phyloP scores from a whole-genome alignment of 345 rosid genomes.

The Eucalyptus coolabah region DNA sequence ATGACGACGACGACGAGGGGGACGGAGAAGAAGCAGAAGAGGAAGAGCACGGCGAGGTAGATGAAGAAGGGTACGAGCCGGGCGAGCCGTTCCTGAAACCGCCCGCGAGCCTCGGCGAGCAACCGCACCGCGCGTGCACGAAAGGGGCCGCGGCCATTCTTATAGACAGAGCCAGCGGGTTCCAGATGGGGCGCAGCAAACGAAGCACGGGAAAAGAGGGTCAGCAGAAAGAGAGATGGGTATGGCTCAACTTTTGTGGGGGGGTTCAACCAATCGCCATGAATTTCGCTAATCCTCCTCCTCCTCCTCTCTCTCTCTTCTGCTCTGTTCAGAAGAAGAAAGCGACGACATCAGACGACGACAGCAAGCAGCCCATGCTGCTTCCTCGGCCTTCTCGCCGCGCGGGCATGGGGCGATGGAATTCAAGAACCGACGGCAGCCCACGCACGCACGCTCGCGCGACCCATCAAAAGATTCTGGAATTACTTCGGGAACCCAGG shows the following conservation, averaged over 20 bases:
- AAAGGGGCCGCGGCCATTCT: conserved; percentile 33
- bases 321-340: not conserved
- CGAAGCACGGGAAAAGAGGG: not conserved
- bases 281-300: not conserved
- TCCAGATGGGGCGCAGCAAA: not conserved
- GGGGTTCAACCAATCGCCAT: not conserved
- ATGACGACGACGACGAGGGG: not conserved
- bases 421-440: not conserved
- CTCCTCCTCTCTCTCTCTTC: not conserved
- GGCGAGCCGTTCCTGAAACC: conserved; percentile 9
- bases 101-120: conserved; percentile 8
- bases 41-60: conserved; percentile 23
- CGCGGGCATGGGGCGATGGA: not conserved
- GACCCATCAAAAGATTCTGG: not conserved
- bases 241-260: not conserved
- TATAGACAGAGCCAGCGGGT: not conserved
- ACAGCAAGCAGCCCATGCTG: not conserved
- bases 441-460: not conserved
- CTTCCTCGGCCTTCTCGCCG: not conserved
- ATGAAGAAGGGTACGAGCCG: conserved; percentile 14
- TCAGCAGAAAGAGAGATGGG: not conserved
- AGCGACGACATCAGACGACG: not conserved
- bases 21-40: not conserved
- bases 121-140: conserved; percentile 28
- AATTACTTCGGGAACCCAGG: not conserved